Percentiles rank a stretch among this genome's conserved stretches.
These are phyloP conservation scores for Boletus huronensis DNA, from an alignment of 768 basidiomycete species.

Conservation along the genomic window DNA sequence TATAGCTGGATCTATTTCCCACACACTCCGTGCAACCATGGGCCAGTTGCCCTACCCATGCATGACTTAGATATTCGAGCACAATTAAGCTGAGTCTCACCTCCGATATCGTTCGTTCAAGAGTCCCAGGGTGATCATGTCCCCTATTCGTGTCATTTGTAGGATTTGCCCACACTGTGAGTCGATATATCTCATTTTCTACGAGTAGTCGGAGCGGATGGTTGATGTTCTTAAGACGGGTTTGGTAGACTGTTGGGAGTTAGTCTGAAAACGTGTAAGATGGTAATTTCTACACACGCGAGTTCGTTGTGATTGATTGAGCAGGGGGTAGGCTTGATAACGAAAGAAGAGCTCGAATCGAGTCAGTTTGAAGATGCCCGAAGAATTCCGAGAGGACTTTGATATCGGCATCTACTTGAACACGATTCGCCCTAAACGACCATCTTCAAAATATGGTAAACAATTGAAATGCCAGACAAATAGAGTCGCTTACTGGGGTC, in stretches of 20 bases:
- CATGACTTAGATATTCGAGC: conserved; percentile 2
- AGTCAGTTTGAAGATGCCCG: conserved; percentile 70
- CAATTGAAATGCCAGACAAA: not conserved
- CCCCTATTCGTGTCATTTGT: conserved; percentile 71
- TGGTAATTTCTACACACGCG: conserved; percentile 34
- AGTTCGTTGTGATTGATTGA: conserved; percentile 41
- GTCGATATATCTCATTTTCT: conserved; percentile 84
- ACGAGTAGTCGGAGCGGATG: conserved; percentile 78
- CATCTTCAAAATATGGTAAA: conserved; percentile 52
- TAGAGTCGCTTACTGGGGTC: conserved; percentile 73
- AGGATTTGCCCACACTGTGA: conserved; percentile 90
- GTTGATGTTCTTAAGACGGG: conserved; percentile 63
- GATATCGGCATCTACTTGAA: conserved; percentile 86
- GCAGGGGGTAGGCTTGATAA: conserved; percentile 61
- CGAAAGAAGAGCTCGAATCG: conserved; percentile 51
- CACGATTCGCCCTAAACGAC: conserved; percentile 93
- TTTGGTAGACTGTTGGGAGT: conserved; percentile 46
- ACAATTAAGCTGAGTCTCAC: conserved; percentile 37
- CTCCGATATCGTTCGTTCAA: conserved; percentile 59
- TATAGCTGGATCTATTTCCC: conserved; percentile 81
- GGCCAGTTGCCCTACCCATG: conserved; percentile 57
- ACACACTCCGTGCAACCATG: conserved; percentile 63
- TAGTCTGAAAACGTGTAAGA: not conserved
- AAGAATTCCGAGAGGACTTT: conserved; percentile 84
- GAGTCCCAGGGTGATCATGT: conserved; percentile 50